Evolutionary conservation across 495 filamentous ascomycete species (phyloP), one percentile per base, ranked within the genome.

Genomic region (Choiromyces venosus): DNA sequence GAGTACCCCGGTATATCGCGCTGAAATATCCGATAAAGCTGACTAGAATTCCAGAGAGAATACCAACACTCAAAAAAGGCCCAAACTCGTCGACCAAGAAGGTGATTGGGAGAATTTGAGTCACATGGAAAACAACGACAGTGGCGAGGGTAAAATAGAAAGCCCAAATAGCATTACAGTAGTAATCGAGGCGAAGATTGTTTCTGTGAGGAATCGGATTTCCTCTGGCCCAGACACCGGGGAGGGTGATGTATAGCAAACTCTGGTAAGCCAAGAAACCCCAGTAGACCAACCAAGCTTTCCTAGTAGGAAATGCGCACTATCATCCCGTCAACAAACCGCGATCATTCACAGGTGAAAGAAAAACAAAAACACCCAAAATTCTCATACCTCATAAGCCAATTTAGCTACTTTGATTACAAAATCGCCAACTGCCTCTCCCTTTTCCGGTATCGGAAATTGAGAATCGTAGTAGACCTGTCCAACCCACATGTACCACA

Each of bases 401-500:
- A 97, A 83, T 73, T 88, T 70, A 52, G 80, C 85, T 81, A 97
- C 80, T 71, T 93, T 89, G 71, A 84, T 76, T 66, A 88, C 83
- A 78, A 97, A 97, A 12, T 93, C 88, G 14, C 72, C 71, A 70
- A 86, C 85, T 80, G 84, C 88, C 85, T 97, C 87, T 38, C 86
- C 91, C 68, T 86, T 81, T n/a, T 83, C 83, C 37, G 88, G 91
- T 69, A 83, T 83, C 33, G 94, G 94, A 72, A 96, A 86, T 74
- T 91, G 88, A 74, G 93, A 93, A 83, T 92, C 85, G 82, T 97
- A 99, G 83, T 93, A 94, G 65, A 89, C 92, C 52, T 94, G 92
- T 38, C 95, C 95, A 81, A 96, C 90, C 94, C 94, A 99, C 92
- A 99, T 94, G 85, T 97, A 97, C 85, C 91, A 97, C 95, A 99